Evolutionary conservation across 2,329 filamentous ascomycete genomes (phyloP), one percentile per base, ranked within the genome.

Genomic region (Trichoderma koningii): DNA sequence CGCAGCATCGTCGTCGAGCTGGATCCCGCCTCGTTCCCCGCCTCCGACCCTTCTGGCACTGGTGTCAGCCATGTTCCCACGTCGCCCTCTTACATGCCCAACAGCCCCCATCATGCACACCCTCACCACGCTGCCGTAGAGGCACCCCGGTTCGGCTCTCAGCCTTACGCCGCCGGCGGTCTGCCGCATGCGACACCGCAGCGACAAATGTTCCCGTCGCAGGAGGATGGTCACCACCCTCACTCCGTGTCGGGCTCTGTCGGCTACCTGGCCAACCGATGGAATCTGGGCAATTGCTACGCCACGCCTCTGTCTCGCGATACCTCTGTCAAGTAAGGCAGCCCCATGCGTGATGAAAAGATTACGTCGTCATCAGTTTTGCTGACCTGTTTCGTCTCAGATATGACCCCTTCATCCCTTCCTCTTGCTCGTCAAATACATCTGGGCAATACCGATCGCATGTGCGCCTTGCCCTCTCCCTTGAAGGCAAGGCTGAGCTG

Each of bases 401-500:
- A 69, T 71, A 77, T 45, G 80, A 81, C 45, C 76, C 78, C n/a
- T 80, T 82, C 67, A 73, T 76, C 15, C 75, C 78, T 38, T 79
- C 80, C 1, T 76, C 77, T 55, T 78, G 76, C 68, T 78, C 80
- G 9, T 77, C 78, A 23, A 63, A 63, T 53, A 73, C 76, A n/a
- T 78, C 80, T 73, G 68, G 66, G 68, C 78, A 76, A 57, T 77
- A 78, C 51, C 76, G 78, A 55, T 77, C 81, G n/a, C 83, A 85
- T 30, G 84, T 96, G 65, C 88, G 92, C 55, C 82, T 97, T 30
- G 92, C 91, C 1, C 87, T 95, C 72, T 95, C 92, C 19, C 84
- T 93, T 38, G 92, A 97, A 73, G 94, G 94, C 69, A 94, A 93
- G 73, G 94, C 94, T n/a, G 90, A 94, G 71, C 83, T 97, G 59